Conservation (phyloP, 208 protist genomes). For the Acanthamoeba pearcei region DNA sequence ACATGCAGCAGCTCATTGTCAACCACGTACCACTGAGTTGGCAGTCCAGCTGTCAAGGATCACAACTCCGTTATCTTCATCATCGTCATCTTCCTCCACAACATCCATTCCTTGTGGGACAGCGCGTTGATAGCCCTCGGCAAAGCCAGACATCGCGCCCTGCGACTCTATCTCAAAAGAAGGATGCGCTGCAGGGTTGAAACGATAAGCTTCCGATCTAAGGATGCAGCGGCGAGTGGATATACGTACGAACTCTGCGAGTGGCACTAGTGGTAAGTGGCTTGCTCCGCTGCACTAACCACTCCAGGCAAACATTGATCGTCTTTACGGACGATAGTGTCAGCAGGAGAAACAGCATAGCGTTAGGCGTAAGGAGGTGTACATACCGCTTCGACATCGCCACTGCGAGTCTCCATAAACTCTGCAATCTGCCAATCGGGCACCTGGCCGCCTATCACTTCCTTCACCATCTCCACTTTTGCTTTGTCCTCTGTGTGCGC, state of each 20-base stretch:
- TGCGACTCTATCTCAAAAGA: background rate
- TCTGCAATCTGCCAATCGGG: slow-evolving; percentile 26
- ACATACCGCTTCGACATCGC: background rate
- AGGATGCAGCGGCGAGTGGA: background rate
- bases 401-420: background rate
- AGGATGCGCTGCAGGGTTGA: background rate
- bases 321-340: background rate
- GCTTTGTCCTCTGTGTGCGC: background rate
- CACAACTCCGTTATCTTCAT: background rate
- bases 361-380: background rate
- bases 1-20: background rate
- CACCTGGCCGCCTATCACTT: background rate
- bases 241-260: background rate
- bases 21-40: background rate
- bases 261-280: background rate
- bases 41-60: slow-evolving; percentile 39
- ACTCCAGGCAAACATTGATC: background rate
- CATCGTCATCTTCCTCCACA: background rate
- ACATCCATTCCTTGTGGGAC: background rate
- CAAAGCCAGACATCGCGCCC: background rate
- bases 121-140: slow-evolving; percentile 8
- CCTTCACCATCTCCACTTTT: slow-evolving; percentile 4
- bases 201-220: background rate
- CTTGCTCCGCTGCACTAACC: background rate
- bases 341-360: background rate